Evolutionary conservation across 2,329 filamentous ascomycete species (phyloP).

Genomic region (Hyphodiscus sp.): DNA sequence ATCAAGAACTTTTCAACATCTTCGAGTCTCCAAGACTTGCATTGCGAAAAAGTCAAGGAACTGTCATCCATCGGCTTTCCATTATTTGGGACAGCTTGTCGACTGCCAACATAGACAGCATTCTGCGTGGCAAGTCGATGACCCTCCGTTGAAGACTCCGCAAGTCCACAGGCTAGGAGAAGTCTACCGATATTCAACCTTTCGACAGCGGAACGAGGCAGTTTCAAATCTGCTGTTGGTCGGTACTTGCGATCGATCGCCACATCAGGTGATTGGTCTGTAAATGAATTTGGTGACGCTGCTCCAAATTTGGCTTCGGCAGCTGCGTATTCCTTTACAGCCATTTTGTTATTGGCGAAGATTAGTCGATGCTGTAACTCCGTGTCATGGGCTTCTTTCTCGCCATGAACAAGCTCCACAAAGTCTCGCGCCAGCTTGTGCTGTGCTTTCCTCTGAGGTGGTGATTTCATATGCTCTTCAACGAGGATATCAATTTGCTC

Average conservation of each 20-base stretch:
- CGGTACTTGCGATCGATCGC: constrained; percentile 37
- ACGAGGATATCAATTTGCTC: constrained; percentile 62
- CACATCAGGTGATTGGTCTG: background rate
- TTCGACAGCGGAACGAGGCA: constrained; percentile 51
- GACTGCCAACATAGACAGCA: constrained; percentile 58
- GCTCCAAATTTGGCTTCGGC: background rate
- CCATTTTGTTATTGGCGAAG: constrained; percentile 34
- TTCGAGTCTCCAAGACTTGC: constrained; percentile 51
- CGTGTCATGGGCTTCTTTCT: constrained; percentile 54
- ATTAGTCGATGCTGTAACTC: constrained; percentile 47
- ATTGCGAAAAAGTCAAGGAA: constrained; percentile 53
- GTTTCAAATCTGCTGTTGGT: constrained; percentile 47
- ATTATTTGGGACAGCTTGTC: constrained; percentile 28
- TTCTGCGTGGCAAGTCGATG: constrained; percentile 48
- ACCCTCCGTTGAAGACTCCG: constrained; percentile 48
- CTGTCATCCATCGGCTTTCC: constrained; percentile 39
- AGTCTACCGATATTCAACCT: constrained; percentile 51
- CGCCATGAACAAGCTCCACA: constrained; percentile 70
- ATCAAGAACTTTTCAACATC: constrained; percentile 57
- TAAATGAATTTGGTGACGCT: background rate
- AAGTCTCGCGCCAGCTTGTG: constrained; percentile 80
- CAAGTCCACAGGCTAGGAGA: constrained; percentile 54
- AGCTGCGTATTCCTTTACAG: constrained; percentile 3
- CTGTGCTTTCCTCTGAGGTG: constrained; percentile 70
- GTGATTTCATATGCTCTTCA: constrained; percentile 58